These are phyloP conservation scores for Fallopia convolvulus DNA, from an alignment of 148 eudicot species.

Conservation along the genomic window DNA sequence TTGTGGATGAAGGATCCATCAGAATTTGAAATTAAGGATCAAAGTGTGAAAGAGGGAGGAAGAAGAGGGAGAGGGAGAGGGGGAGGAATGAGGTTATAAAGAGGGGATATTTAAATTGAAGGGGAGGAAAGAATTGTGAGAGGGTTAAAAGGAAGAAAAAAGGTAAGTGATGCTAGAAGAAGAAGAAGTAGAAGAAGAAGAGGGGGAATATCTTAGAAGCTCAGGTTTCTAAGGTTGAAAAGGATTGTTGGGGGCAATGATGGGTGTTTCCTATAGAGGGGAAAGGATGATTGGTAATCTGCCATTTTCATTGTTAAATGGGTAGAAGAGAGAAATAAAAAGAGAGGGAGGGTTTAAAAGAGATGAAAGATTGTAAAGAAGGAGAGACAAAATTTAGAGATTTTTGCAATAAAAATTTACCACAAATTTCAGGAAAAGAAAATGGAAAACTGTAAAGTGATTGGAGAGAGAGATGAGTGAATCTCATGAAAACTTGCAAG, in stretches of 20 bases:
- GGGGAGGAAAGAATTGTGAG: constrained; percentile 3
- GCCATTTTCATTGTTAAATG: constrained; percentile 80
- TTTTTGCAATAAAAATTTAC: neutral
- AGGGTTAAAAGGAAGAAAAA: constrained; percentile 7
- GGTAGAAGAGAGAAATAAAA: constrained; percentile 14
- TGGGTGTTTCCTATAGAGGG: constrained; percentile 92
- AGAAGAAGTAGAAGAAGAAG: constrained; percentile 6
- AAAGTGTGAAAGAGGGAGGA: neutral
- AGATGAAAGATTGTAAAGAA: neutral
- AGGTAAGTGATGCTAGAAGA: neutral
- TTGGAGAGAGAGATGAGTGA: constrained; percentile 15
- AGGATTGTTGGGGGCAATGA: constrained; percentile 96
- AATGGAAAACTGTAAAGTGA: constrained; percentile 7
- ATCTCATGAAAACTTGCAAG: constrained; percentile 15
- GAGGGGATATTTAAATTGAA: constrained; percentile 16
- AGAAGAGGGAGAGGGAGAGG: neutral
- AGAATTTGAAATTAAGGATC: neutral
- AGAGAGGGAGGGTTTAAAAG: neutral
- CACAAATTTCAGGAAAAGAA: neutral
- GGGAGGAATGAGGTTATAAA: neutral
- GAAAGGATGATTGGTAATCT: constrained; percentile 84
- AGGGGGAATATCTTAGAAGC: constrained; percentile 54
- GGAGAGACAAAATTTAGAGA: neutral
- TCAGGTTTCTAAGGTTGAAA: constrained; percentile 76
- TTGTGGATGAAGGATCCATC: constrained; percentile 48